These are phyloP conservation scores for Rhizopogon roseolus DNA, from an alignment of 768 basidiomycete genomes.

Conservation along the genomic window DNA sequence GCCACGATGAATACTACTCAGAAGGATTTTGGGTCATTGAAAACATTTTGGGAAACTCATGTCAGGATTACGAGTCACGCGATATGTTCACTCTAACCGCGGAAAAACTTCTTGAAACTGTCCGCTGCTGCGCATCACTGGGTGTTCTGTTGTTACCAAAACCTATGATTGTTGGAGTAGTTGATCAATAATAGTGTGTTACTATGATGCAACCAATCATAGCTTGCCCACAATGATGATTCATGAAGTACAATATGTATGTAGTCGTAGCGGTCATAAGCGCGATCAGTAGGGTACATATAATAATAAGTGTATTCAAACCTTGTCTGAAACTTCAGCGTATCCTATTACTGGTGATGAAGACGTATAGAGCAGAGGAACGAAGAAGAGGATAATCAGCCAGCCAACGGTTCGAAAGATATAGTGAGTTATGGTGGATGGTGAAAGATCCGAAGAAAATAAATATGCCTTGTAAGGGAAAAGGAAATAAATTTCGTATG, in stretches of 20 bases:
- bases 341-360: not conserved
- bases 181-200: not conserved
- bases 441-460: not conserved
- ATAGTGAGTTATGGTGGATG: conserved; percentile 5
- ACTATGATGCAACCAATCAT: not conserved
- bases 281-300: conserved; percentile 3
- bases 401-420: conserved; percentile 8
- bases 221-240: not conserved
- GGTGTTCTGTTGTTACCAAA: not conserved
- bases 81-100: not conserved
- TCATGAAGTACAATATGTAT: not conserved
- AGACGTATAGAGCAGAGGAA: not conserved
- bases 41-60: not conserved
- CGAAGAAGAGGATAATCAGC: not conserved
- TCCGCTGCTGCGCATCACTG: not conserved
- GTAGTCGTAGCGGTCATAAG: not conserved
- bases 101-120: too few species aligned
- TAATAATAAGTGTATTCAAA: conserved; percentile 5
- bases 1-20: conserved; percentile 1
- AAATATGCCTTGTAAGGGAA: conserved; percentile 8
- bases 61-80: not conserved
- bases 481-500: too few species aligned
- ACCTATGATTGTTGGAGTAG: not conserved
- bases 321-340: not conserved
- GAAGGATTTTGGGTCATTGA: not conserved